These are phyloP conservation scores for Phytophthora cactorum DNA, from an alignment of 352 stramenopile species.

Conservation along the genomic window DNA sequence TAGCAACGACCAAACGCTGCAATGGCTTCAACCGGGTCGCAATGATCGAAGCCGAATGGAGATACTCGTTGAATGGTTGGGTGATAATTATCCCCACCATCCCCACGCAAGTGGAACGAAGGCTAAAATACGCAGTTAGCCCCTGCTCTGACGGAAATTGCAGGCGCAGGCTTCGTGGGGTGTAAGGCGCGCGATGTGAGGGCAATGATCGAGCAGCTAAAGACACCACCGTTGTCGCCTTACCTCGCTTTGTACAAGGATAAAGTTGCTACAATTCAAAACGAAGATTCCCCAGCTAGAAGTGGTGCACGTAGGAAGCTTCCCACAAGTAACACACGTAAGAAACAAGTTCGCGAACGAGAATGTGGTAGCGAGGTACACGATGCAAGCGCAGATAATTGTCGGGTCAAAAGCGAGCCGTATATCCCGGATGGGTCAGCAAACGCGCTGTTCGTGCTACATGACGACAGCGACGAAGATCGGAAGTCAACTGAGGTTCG, in stretches of 20 bases:
- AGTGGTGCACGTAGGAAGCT: background rate
- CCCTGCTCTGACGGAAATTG: background rate
- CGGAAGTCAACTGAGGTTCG: background rate
- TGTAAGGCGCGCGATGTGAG: background rate
- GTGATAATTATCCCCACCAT: background rate
- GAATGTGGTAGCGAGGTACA: background rate
- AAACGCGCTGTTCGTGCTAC: background rate
- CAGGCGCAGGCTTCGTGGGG: background rate
- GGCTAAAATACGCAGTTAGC: background rate
- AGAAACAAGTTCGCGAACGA: background rate
- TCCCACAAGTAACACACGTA: background rate
- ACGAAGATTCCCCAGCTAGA: background rate
- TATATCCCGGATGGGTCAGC: background rate
- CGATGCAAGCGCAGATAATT: background rate
- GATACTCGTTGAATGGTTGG: background rate
- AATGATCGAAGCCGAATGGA: background rate
- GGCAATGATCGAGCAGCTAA: background rate
- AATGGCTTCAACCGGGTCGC: background rate
- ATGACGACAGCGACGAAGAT: background rate
- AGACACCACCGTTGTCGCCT: background rate
- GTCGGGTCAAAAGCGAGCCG: background rate
- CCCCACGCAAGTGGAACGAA: background rate
- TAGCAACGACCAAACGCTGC: background rate
- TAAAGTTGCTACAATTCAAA: background rate
- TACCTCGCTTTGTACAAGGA: background rate